Conservation (phyloP, 169 alveolate genomes). For the Ichthyophthirius multifiliis region DNA sequence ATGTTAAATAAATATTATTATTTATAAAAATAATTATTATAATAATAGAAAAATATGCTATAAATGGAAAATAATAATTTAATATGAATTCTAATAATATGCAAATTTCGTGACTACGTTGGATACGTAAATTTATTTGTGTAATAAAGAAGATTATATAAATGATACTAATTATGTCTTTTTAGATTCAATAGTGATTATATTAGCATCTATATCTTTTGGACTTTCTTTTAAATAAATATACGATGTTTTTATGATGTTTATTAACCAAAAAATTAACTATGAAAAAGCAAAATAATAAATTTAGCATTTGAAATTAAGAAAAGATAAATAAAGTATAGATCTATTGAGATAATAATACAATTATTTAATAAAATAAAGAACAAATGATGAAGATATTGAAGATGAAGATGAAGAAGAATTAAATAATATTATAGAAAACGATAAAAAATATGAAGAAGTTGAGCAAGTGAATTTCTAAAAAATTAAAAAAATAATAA, state of each 20-base stretch:
- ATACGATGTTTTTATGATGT: conserved; percentile 13
- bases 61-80: conserved; percentile 18
- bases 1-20: too few species aligned
- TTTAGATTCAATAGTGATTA: conserved; percentile 18
- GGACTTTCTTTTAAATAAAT: neutral
- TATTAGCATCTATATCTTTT: conserved; percentile 16
- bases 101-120: conserved; percentile 5
- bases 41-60: neutral
- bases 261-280: conserved; percentile 10
- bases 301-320: neutral
- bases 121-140: neutral
- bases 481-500: conserved; percentile 1
- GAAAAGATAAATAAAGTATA: neutral
- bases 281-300: conserved; percentile 9
- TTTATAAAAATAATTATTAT: conserved; percentile 8
- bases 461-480: neutral
- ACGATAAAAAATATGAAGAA: neutral
- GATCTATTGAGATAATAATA: neutral
- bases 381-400: neutral
- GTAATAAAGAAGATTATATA: neutral
- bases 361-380: neutral
- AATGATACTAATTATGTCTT: conserved; percentile 18
- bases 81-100: conserved; percentile 6
- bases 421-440: neutral
- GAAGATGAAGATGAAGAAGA: neutral